Conservation (phyloP, 139 green algal species). For the Edaphochlamys debaryana region DNA sequence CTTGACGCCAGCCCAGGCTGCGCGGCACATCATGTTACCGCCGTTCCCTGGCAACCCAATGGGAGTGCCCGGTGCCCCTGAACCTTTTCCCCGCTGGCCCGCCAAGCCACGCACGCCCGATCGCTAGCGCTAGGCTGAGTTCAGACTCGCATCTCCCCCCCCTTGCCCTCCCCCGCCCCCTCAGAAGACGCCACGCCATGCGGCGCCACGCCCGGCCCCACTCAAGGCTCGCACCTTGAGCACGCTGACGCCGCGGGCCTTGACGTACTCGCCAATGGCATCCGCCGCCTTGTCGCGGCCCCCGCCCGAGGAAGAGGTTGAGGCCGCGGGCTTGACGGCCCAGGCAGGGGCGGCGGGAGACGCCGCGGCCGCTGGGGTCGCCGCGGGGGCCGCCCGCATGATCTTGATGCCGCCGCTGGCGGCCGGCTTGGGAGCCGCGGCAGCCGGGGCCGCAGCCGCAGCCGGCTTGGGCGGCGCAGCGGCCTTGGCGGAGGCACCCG, state of each 20-base stretch:
- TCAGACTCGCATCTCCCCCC: no score
- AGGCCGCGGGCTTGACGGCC: neutral
- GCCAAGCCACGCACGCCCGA: no score
- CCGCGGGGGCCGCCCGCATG: neutral
- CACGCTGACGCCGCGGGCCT: neutral
- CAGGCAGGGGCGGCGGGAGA: neutral
- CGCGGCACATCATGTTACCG: no score
- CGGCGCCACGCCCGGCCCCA: no score
- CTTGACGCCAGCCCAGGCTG: no score
- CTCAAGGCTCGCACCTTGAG: slow-evolving; percentile 30
- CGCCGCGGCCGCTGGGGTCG: neutral
- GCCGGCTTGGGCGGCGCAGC: neutral
- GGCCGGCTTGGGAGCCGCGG: neutral
- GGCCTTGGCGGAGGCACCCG: neutral
- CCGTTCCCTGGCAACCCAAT: no score
- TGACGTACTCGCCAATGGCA: slow-evolving; percentile 30
- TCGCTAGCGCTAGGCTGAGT: no score
- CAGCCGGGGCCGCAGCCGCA: neutral
- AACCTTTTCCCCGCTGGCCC: no score
- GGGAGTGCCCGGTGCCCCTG: no score
- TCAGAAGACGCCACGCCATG: no score
- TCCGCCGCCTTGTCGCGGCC: slow-evolving; percentile 5
- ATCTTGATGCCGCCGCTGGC: slow-evolving; percentile 35
- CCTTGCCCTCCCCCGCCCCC: no score
- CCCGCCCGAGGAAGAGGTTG: neutral